phyloP scores from a whole-genome alignment of 768 basidiomycete species.

The Leccinum rimulosum region DNA sequence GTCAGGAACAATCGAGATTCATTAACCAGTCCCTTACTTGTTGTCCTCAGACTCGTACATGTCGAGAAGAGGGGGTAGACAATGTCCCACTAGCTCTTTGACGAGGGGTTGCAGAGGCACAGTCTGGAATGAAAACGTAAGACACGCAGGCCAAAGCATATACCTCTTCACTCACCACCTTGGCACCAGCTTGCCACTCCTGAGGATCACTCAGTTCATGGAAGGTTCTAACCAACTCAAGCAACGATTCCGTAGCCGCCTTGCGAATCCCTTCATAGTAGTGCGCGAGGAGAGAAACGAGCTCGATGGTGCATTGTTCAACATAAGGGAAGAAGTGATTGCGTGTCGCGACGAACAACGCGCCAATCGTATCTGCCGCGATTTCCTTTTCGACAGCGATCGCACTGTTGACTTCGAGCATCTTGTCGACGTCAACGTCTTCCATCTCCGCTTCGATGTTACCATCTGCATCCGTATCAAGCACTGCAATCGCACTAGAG shows the following conservation, averaged over 20 bases:
- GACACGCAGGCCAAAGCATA: neutral
- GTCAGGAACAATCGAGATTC: constrained; percentile 15
- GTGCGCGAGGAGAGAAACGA: constrained; percentile 78
- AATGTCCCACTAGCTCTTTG: constrained; percentile 73
- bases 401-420: constrained; percentile 91
- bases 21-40: constrained; percentile 65
- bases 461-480: constrained; percentile 54
- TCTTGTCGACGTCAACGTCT: constrained; percentile 80
- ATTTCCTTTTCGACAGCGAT: constrained; percentile 99
- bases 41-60: constrained; percentile 95
- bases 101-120: constrained; percentile 64
- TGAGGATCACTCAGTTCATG: constrained; percentile 81
- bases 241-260: constrained; percentile 81
- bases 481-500: constrained; percentile 62
- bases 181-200: constrained; percentile 79
- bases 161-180: constrained; percentile 46
- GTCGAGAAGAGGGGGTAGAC: constrained; percentile 72
- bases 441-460: constrained; percentile 64
- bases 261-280: constrained; percentile 99
- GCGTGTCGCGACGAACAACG: constrained; percentile 80
- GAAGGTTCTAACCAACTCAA: constrained; percentile 88
- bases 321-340: constrained; percentile 88
- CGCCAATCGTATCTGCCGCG: constrained; percentile 93
- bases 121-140: constrained; percentile 29
- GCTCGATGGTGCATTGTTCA: constrained; percentile 75